Base-by-base conservation (phyloP, 768 basidiomycete species). In the Trametes punicea region DNA sequence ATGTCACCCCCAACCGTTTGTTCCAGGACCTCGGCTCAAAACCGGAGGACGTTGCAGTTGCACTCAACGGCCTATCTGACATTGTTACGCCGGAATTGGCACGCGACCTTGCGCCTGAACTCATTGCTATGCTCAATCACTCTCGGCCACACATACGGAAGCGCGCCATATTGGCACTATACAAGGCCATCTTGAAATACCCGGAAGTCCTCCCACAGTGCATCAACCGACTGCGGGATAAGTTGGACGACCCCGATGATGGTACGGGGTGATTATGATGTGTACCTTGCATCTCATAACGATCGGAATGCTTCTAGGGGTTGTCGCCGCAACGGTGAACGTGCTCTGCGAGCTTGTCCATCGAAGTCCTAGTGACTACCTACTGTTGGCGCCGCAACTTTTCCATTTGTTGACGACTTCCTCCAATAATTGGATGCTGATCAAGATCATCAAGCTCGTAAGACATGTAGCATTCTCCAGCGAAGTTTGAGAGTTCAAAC, bases 381-480 rank as follows among this genome's bases (percentile, higher is more conserved):
- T 99, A 7, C 77, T 85, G 3, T 73, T 99, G 36, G 97, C 96
- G 2, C 97, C 97, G 9, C 90, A 90, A 63, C 71, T 98, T 51
- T 99, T 98, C 70, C 92, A 90, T 65, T 79, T 98, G 10, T 75
- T 99, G 56, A 97, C 93, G 0, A 93, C 87, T 2, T 93, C 93
- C 10, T 88, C 90, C 9, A 98, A 99, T 70, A 99, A 99, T 65
- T 99, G 97, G 97, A 96, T 98, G 92, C 80, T 99, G 56, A 99
- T 99, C 71, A 99, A 99, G 73, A 88, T 98, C 51, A 86, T 98
- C 69, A 99, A 99, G 73, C 71, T 98, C 70, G 96, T 94, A 70
- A 65, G 80, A 66, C n/a, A n/a, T 38, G 13, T 36, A 36, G 15
- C 2, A n/a, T 16, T 21, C 11, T 16, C 9, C 42, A 5, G 8